phyloP scores from a whole-genome alignment of 2,329 filamentous ascomycete genomes.

The Aspergillus jensenii region DNA sequence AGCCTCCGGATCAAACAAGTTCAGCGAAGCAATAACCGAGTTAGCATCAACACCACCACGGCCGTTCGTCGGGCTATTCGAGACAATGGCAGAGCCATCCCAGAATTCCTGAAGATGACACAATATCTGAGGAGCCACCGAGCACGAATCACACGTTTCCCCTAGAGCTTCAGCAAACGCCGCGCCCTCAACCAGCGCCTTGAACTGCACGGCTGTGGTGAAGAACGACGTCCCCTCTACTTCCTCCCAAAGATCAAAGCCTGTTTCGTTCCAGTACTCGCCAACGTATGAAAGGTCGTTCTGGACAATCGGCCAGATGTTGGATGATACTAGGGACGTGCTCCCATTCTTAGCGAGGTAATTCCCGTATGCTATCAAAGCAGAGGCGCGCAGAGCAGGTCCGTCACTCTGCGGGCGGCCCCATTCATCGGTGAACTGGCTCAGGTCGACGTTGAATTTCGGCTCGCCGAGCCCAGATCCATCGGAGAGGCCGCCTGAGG shows the following conservation, averaged over 20 bases:
- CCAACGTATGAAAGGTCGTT: conserved; percentile 72
- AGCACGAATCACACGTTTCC: conserved; percentile 58
- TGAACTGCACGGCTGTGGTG: conserved; percentile 67
- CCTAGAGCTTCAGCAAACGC: conserved; percentile 64
- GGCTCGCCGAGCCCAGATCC: no score
- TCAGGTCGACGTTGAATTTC: no score
- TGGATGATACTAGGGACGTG: no score
- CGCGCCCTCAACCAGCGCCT: conserved; percentile 58
- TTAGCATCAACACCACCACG: conserved; percentile 70
- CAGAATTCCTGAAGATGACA: conserved; percentile 75
- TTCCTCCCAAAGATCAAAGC: conserved; percentile 81
- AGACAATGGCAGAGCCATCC: conserved; percentile 61
- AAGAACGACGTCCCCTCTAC: conserved; percentile 75
- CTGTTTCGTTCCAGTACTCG: conserved; percentile 47
- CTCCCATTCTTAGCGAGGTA: no score
- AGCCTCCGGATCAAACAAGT: conserved; percentile 31
- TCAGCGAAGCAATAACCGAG: conserved; percentile 53
- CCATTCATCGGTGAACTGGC: no score
- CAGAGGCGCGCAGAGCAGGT: no score
- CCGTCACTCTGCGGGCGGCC: no score
- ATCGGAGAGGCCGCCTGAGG: no score
- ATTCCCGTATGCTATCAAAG: no score
- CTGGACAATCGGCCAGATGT: conserved; percentile 65
- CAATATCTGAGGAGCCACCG: conserved; percentile 66
- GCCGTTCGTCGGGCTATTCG: conserved; percentile 62